Conservation (phyloP, 2,329 filamentous ascomycete genomes). For the Talaromyces sp. region DNA sequence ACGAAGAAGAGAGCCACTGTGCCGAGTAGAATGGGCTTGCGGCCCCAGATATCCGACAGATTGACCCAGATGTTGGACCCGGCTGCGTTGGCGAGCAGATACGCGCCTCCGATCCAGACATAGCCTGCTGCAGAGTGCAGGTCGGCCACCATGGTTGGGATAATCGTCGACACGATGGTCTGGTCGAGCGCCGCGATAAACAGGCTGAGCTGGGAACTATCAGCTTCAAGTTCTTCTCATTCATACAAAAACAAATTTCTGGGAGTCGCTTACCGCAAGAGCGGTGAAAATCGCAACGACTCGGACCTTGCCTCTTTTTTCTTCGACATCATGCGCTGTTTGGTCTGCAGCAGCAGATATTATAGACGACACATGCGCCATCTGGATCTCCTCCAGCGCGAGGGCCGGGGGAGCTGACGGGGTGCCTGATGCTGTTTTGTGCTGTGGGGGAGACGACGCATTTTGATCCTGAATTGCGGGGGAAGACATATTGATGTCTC, state of each 20-base stretch:
- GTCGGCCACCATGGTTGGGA: conserved; percentile 57
- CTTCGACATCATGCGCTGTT: background rate
- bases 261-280: background rate
- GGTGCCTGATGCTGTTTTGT: background rate
- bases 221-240: background rate
- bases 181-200: conserved; percentile 36
- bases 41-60: conserved; percentile 54
- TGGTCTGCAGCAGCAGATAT: conserved; percentile 13
- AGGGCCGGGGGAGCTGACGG: background rate
- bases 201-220: conserved; percentile 20
- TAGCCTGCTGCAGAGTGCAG: conserved; percentile 66
- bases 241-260: too few relatives aligned
- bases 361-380: conserved; percentile 21
- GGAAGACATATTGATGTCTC: background rate
- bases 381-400: conserved; percentile 6
- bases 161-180: conserved; percentile 59
- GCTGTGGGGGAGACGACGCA: background rate
- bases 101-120: conserved; percentile 73
- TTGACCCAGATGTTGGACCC: conserved; percentile 68
- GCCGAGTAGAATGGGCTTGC: conserved; percentile 50
- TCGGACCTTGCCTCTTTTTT: background rate
- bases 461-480: background rate
- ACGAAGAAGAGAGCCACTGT: conserved; percentile 48
- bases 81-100: conserved; percentile 65
- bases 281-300: conserved; percentile 8